These are phyloP conservation scores for Phyllosticta citribraziliensis DNA, from an alignment of 2,329 filamentous ascomycete species.

Conservation along the genomic window DNA sequence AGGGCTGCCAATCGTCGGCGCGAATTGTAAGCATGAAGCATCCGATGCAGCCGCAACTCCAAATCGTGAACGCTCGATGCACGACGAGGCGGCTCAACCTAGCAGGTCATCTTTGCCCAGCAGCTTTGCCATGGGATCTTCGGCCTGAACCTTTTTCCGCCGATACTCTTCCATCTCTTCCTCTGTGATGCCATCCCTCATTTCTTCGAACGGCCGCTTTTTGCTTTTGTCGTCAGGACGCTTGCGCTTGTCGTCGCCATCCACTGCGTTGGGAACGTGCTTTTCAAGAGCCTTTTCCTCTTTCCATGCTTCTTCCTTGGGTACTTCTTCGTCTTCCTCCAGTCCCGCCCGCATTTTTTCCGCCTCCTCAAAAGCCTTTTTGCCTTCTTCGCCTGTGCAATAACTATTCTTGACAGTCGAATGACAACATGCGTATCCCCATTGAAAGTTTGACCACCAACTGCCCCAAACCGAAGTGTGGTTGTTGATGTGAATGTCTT, in stretches of 20 bases:
- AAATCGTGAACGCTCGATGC: not conserved
- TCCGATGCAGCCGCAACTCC: not conserved
- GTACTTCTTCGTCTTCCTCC: constrained; percentile 32
- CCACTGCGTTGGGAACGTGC: constrained; percentile 35
- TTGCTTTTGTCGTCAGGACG: constrained; percentile 32
- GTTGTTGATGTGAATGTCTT: constrained; percentile 82
- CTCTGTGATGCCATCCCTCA: constrained; percentile 68
- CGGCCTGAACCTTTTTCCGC: constrained; percentile 59
- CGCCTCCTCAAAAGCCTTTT: constrained; percentile 66
- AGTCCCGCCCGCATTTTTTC: constrained; percentile 47
- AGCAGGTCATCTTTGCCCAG: constrained; percentile 63
- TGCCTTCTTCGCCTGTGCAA: constrained; percentile 87
- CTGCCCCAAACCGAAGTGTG: constrained; percentile 91
- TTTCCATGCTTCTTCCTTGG: constrained; percentile 32
- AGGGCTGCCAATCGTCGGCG: not conserved
- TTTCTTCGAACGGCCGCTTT: constrained; percentile 69
- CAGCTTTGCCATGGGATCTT: constrained; percentile 81
- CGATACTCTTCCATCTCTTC: constrained; percentile 82
- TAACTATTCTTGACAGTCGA: constrained; percentile 94
- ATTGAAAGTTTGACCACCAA: constrained; percentile 93
- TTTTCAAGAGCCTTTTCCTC: constrained; percentile 32
- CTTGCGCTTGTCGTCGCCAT: constrained; percentile 33
- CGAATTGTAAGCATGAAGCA: not conserved
- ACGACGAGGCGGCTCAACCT: not conserved
- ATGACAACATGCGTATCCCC: constrained; percentile 95